These are phyloP conservation scores for Pseudopithomyces maydicus DNA, from an alignment of 2,329 filamentous ascomycete genomes.

Conservation along the genomic window DNA sequence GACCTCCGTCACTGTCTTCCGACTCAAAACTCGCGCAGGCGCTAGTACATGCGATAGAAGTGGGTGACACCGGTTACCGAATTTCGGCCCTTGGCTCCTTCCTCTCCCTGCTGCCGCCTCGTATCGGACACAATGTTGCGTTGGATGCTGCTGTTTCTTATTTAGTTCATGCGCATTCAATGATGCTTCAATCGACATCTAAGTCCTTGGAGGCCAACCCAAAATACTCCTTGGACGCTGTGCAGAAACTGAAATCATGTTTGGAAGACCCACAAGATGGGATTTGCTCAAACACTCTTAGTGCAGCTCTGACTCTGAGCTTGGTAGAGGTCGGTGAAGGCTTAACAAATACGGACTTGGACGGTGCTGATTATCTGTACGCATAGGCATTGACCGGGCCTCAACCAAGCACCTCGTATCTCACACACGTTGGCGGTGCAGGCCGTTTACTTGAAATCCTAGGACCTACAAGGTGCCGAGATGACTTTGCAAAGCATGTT, in stretches of 20 bases:
- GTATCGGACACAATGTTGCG: constrained; percentile 38
- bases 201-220: constrained; percentile 30
- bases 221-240: constrained; percentile 35
- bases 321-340: constrained; percentile 33
- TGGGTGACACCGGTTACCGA: constrained; percentile 33
- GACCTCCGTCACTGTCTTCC: constrained; percentile 31
- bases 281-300: constrained; percentile 40
- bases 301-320: constrained; percentile 38
- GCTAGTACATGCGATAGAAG: constrained; percentile 28
- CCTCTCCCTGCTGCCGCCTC: constrained; percentile 33
- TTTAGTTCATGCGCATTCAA: constrained; percentile 33
- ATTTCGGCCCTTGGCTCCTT: constrained; percentile 40
- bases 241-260: constrained; percentile 33
- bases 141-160: constrained; percentile 39
- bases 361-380: neutral
- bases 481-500: constrained; percentile 38
- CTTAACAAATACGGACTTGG: neutral
- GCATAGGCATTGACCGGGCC: constrained; percentile 37
- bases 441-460: constrained; percentile 40
- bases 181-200: constrained; percentile 28
- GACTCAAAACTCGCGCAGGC: constrained; percentile 34
- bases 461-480: constrained; percentile 30
- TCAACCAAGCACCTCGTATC: constrained; percentile 34
- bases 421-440: constrained; percentile 40
- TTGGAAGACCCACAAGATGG: constrained; percentile 35